Evolutionary conservation across 495 filamentous ascomycete genomes (phyloP), one percentile per base, ranked within the genome.

Genomic region (Aspergillus hancockii): DNA sequence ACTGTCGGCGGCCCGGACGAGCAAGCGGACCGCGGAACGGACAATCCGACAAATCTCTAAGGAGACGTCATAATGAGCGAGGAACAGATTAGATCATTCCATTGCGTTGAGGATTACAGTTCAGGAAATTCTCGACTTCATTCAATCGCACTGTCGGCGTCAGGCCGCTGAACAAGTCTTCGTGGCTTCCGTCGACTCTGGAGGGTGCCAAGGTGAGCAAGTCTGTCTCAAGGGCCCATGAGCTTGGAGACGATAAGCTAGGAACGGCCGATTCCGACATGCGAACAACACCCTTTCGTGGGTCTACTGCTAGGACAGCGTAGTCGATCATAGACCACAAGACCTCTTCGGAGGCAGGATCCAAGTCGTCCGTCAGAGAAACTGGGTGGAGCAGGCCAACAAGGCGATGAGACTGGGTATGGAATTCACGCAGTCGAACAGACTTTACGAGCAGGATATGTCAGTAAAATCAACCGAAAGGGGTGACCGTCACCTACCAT

Each of bases 301-400:
- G n/a, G n/a, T n/a, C n/a, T n/a, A n/a, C n/a, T n/a, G n/a, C 56
- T 10, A 58, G 30, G 8, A 41, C 32, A 0, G 43, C 61, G 56
- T 71, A 71, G 34, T 71, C 68, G 36, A 68, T 56, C 68, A 71
- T 68, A 28, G 68, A 63, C 61, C 65, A 66, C 9, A 65, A 38
- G 4, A 56, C 52, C 9, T 60, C 59, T 21, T 63, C 54, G 10
- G 61, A 56, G 10, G 30, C 52, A 13, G 52, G 30, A 12, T 64
- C 57, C 5, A 68, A n/a, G 13, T 71, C 68, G 21, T 66, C 61
- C 18, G 22, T 50, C 9, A 64, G 23, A 23, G 36, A 58, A 21
- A n/a, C 45, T 19, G 66, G 63, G n/a, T 68, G 61, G 1, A 71
- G 57, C 7, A 68, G 55, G 22, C 21, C 41, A 8, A 60, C 53